Base-by-base conservation (phyloP, 257 asterid genomes). In the Forsythia viridissima region DNA sequence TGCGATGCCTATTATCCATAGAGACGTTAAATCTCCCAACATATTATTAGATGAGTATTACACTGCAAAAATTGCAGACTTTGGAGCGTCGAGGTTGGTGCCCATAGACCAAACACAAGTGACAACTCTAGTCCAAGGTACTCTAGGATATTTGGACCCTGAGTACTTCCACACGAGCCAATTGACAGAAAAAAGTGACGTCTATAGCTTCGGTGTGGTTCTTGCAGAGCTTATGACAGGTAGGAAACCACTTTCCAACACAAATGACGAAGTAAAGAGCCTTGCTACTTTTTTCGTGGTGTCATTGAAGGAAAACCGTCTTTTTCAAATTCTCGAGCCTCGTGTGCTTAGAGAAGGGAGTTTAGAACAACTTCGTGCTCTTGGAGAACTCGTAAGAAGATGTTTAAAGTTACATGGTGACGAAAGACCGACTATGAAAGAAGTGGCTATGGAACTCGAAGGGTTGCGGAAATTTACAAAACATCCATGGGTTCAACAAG, bases 11-110 rank as follows among this genome's bases (percentile, higher is more conserved):
- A 77, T 91, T 1, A 85, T 91, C 12, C 91, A 89, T 15, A 80
- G 96, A 78, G 94, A 91, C 63, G 89, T 89, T 37, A 91, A 91
- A 44, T 89, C 94, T 3, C 77, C 90, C 10, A 91, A 91, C 52
- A 88, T 89, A 24, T 65, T 91, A 4, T 1, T 91, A 3, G 93
- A 91, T 16, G 85, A 83, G 3, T 42, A 30, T 6, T 84, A 79
- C 72, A 88, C 84, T 0, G 84, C 92, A 0, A 91, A 90, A 78
- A 89, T 90, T 12, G 48, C 90, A 0, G 92, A 91, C 80, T 91
- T 91, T 8, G 94, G 94, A 16, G 91, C 92, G 0, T 91, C 96
- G 3, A 88, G 94, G 52, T 72, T 89, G 30, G 77, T 91, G 4
- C 84, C 90, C 2, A 41, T 85, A 36, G 92, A 89, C 51, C 92